Evolutionary conservation across 129 eudicot species (phyloP).

Genomic region (Flaveria trinervia): DNA sequence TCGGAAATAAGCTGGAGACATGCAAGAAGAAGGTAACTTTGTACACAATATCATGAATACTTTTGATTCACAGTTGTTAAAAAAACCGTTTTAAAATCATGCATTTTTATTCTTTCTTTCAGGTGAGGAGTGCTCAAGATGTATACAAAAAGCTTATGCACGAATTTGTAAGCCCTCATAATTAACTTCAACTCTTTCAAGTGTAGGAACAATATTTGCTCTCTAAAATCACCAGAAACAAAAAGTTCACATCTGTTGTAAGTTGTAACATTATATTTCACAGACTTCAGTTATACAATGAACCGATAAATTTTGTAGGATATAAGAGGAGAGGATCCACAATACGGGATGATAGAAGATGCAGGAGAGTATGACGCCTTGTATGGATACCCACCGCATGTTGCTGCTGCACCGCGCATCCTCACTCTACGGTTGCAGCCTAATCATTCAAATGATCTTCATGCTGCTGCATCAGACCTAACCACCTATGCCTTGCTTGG

Average conservation of each 20-base stretch:
- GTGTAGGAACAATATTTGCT: not conserved
- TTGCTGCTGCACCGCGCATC: slow-evolving; percentile 38
- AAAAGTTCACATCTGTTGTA: not conserved
- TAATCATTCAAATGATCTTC: slow-evolving; percentile 48
- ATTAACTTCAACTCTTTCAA: not conserved
- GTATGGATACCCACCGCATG: slow-evolving; percentile 47
- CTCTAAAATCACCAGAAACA: not conserved
- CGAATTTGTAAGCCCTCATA: slow-evolving; percentile 54
- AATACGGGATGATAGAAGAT: slow-evolving; percentile 70
- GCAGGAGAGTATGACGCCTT: slow-evolving; percentile 63
- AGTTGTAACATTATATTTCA: too few species aligned
- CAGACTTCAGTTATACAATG: not conserved
- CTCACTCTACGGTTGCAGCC: slow-evolving; percentile 54
- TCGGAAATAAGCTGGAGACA: slow-evolving; percentile 55
- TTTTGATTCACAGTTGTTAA: not conserved
- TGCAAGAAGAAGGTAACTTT: slow-evolving; percentile 65
- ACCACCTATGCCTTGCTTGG: slow-evolving; percentile 71
- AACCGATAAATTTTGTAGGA: slow-evolving; percentile 43
- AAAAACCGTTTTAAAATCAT: not conserved
- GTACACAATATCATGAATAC: not conserved
- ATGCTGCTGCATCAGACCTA: slow-evolving; percentile 63
- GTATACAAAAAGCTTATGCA: slow-evolving; percentile 59
- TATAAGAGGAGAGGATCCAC: slow-evolving; percentile 79
- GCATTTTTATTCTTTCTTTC: slow-evolving; percentile 19
- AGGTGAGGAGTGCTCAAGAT: slow-evolving; percentile 72